Percentiles rank a stretch among this genome's conserved stretches.
phyloP scores from a whole-genome alignment of 2,329 filamentous ascomycete genomes.

The Neofusicoccum sp. region DNA sequence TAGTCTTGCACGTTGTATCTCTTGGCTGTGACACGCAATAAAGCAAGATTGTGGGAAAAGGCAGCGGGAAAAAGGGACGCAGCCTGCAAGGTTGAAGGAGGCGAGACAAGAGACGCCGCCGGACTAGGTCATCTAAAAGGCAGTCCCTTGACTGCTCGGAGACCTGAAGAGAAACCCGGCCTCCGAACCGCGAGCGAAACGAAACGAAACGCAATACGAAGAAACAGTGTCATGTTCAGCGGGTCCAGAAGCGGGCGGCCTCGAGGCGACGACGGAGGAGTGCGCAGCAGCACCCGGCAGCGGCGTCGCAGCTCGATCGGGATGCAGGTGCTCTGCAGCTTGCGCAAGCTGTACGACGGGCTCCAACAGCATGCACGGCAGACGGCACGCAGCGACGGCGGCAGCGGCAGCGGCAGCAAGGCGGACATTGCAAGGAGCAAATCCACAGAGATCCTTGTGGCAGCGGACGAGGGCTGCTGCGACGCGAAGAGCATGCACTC shows the following conservation, averaged over 20 bases:
- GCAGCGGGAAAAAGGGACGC: neutral
- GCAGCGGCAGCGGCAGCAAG: neutral
- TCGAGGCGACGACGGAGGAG: neutral
- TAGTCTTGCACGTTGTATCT: neutral
- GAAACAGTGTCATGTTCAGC: conserved; percentile 6
- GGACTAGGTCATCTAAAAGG: neutral
- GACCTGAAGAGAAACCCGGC: neutral
- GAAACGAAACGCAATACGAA: neutral
- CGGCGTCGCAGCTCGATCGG: conserved; percentile 2
- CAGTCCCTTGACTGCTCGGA: neutral
- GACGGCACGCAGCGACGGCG: neutral
- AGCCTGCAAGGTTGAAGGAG: neutral
- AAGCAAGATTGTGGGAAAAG: neutral
- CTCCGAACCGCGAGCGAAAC: neutral
- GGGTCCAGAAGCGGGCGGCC: neutral
- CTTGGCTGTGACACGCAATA: neutral
- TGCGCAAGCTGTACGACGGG: conserved; percentile 8
- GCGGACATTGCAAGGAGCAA: conserved; percentile 1
- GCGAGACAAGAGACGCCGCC: conserved; percentile 3
- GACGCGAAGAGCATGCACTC: conserved; percentile 7
- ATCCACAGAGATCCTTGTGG: conserved; percentile 11
- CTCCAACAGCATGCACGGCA: conserved; percentile 4
- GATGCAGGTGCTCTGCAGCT: neutral
- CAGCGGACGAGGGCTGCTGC: neutral
- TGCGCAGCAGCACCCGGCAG: neutral